Conservation (phyloP, 2,329 filamentous ascomycete species). For the Aspergillus ibericus region DNA sequence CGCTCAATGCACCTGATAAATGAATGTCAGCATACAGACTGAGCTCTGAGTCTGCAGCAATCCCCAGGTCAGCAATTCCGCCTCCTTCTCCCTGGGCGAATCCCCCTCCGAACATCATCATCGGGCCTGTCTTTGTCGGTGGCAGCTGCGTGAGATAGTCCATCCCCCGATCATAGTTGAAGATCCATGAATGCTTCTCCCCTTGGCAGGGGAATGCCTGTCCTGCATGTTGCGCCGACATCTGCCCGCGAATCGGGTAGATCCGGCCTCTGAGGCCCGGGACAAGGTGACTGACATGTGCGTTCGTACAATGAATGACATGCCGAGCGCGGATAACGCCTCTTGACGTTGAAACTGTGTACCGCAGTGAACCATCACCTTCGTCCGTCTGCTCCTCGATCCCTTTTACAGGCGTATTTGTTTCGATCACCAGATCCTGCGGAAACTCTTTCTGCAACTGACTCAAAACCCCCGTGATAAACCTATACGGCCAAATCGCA, state of each 20-base stretch:
- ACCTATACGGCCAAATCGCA: conserved; percentile 35
- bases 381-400: background rate
- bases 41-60: conserved; percentile 47
- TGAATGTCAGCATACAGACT: conserved; percentile 28
- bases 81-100: conserved; percentile 46
- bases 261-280: conserved; percentile 44
- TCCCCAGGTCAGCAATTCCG: conserved; percentile 50
- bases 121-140: conserved; percentile 26
- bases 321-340: conserved; percentile 50
- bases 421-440: conserved; percentile 32
- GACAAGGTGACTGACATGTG: conserved; percentile 53
- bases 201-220: conserved; percentile 29
- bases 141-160: conserved; percentile 56
- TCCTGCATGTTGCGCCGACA: conserved; percentile 43
- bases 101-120: conserved; percentile 58
- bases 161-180: conserved; percentile 50
- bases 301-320: conserved; percentile 61
- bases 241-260: conserved; percentile 42
- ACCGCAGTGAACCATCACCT: conserved; percentile 22
- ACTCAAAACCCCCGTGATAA: conserved; percentile 28
- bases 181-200: conserved; percentile 51
- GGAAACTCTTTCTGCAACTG: conserved; percentile 29
- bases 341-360: conserved; percentile 47
- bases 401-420: conserved; percentile 21
- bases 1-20: conserved; percentile 26